Percentiles rank a stretch among this genome's conserved stretches.
Conservation (phyloP, 495 filamentous ascomycete species). For the Viridothelium virens region DNA sequence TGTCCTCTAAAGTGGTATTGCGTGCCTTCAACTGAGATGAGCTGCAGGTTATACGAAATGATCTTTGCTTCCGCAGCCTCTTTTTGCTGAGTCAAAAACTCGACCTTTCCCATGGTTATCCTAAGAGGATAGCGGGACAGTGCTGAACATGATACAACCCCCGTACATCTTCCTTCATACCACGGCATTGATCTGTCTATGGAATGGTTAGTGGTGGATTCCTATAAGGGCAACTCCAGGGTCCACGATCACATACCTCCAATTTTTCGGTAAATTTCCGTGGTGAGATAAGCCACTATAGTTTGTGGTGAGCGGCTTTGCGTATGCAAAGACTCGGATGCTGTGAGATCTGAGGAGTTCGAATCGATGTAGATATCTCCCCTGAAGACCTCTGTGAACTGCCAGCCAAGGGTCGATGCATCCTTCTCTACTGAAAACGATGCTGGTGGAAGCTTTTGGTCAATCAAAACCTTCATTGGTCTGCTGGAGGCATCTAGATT, state of each 20-base stretch:
- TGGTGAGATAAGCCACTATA: conserved; percentile 7
- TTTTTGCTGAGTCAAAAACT: not conserved
- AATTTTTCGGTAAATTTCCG: not conserved
- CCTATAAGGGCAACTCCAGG: not conserved
- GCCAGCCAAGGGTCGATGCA: conserved; percentile 4
- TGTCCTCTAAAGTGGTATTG: conserved; percentile 4
- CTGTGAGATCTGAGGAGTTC: not conserved
- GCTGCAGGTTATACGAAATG: not conserved
- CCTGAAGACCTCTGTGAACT: conserved; percentile 8
- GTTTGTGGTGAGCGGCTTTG: not conserved
- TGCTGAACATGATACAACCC: conserved; percentile 2
- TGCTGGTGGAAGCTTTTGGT: conserved; percentile 3
- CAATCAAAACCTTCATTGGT: conserved; percentile 4
- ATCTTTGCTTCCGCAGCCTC: conserved; percentile 1
- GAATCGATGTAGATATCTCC: conserved; percentile 8
- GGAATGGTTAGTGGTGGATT: not conserved
- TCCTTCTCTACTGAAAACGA: not conserved
- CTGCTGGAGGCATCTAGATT: not conserved
- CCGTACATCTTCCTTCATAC: not conserved
- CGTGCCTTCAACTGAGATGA: conserved; percentile 6
- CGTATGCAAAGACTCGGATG: conserved; percentile 8
- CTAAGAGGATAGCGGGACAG: conserved; percentile 1
- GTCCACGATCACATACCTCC: not conserved
- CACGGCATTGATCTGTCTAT: not conserved
- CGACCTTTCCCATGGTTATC: not conserved